Evolutionary conservation across 495 filamentous ascomycete genomes (phyloP), one percentile per base, ranked within the genome.

Genomic region (Astrothelium macrocarpum): DNA sequence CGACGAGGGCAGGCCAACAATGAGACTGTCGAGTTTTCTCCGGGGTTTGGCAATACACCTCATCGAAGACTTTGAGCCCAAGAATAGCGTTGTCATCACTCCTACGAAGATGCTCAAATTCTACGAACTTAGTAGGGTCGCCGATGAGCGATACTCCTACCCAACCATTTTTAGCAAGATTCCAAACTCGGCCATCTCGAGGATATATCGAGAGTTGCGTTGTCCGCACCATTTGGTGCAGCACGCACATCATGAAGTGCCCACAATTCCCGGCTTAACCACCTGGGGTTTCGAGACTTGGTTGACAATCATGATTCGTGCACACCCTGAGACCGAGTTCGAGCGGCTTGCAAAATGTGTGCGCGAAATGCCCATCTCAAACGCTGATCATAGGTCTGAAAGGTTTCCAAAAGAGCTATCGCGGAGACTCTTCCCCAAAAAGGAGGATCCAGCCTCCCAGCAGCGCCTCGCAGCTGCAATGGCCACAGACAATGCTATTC

Each of bases 221-320:
- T 91, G 87, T 67, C 81, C 93, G 67, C 90, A 95, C 70, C 88
- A 92, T 73, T 81, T 95, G 14, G 82, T 95, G 1, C 92, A 91
- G 65, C 67, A 69, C 16, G 29, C 62, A 39, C 20, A 62, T 32
- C 60, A 67, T 11, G 78, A 83, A 58, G 74, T 79, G 61, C 90
- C 92, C 2, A 81, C 81, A 53, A 80, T 90, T 34, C 92, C 92
- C 1, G 87, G 82, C 16, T 78, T 97, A 18, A 96, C 92, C 1
- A 87, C 89, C 1, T 69, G 78, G 32, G 93, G 93, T 2, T 97
- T 95, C 72, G 81, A 87, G 64, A 76, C 76, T 61, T 96, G 89
- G 85, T 84, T 88, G 72, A 90, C 88, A 0, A 75, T 84, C 25
- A 79, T 88, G 74, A 87, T 96, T 59, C 83, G 84, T 68, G 87